Evolutionary conservation across 805 yeast species (phyloP).

Genomic region (Ogataea ramenticola): DNA sequence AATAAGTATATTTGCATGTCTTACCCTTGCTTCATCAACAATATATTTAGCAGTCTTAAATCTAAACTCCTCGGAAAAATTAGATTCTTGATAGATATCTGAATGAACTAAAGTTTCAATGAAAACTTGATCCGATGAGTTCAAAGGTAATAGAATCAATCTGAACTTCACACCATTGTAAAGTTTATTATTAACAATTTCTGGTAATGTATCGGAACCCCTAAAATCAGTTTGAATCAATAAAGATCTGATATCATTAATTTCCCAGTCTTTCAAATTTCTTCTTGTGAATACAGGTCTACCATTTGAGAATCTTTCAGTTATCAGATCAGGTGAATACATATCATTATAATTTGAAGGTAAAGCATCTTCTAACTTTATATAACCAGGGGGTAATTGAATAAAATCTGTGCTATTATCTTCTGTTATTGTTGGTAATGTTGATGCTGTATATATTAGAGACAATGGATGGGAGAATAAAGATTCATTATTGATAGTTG

Average conservation of each 20-base stretch:
- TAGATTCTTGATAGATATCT: conserved; percentile 61
- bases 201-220: conserved; percentile 35
- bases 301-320: conserved; percentile 45
- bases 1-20: conserved; percentile 29
- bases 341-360: conserved; percentile 46
- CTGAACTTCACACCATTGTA: conserved; percentile 32
- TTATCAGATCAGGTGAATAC: conserved; percentile 49
- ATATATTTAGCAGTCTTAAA: conserved; percentile 57
- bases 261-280: conserved; percentile 60
- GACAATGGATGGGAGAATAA: conserved; percentile 17
- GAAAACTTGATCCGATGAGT: conserved; percentile 40
- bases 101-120: conserved; percentile 43
- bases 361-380: conserved; percentile 40
- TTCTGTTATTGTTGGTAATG: conserved; percentile 13
- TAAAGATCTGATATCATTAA: conserved; percentile 61
- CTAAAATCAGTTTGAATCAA: conserved; percentile 53
- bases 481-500: conserved; percentile 3
- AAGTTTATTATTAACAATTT: conserved; percentile 12
- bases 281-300: conserved; percentile 59
- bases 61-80: conserved; percentile 45
- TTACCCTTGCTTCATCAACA: conserved; percentile 45
- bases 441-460: conserved; percentile 20
- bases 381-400: conserved; percentile 4
- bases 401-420: not conserved
- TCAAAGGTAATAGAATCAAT: conserved; percentile 45